Conservation (phyloP, 768 basidiomycete genomes). For the Agaricus sinodeliciosus region DNA sequence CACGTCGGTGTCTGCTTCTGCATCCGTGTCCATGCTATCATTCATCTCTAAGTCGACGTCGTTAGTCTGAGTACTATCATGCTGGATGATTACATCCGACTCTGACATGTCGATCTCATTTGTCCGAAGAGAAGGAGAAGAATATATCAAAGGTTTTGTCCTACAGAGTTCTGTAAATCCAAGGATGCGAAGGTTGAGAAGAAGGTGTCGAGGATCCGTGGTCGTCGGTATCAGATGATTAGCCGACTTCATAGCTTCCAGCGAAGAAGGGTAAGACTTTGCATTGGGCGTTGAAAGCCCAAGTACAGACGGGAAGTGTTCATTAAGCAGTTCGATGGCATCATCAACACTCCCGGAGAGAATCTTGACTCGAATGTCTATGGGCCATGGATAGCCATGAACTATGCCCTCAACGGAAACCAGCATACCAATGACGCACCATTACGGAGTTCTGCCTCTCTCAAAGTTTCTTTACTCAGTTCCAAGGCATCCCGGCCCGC, state of each 20-base stretch:
- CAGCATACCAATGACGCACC: background rate
- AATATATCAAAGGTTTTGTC: constrained; percentile 48
- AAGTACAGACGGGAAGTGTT: constrained; percentile 73
- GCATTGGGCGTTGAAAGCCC: background rate
- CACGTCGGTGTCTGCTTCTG: background rate
- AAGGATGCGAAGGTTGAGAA: constrained; percentile 81
- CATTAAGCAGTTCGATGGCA: constrained; percentile 59
- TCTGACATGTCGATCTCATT: constrained; percentile 7
- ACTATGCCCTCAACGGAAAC: background rate
- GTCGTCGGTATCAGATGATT: constrained; percentile 56
- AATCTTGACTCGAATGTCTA: constrained; percentile 67
- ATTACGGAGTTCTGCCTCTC: constrained; percentile 7
- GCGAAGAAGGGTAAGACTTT: constrained; percentile 15
- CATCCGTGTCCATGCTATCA: background rate
- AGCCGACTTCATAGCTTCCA: constrained; percentile 22
- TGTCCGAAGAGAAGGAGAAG: constrained; percentile 6
- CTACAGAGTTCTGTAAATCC: constrained; percentile 84
- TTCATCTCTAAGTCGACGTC: background rate
- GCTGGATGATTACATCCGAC: background rate
- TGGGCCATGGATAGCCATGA: background rate
- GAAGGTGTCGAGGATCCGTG: constrained; percentile 66
- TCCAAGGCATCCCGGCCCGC: constrained; percentile 20
- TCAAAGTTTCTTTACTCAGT: constrained; percentile 20
- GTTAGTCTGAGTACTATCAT: background rate
- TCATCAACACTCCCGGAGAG: constrained; percentile 71